phyloP scores from a whole-genome alignment of 2,329 filamentous ascomycete species.

The Tympanopsis confertula region DNA sequence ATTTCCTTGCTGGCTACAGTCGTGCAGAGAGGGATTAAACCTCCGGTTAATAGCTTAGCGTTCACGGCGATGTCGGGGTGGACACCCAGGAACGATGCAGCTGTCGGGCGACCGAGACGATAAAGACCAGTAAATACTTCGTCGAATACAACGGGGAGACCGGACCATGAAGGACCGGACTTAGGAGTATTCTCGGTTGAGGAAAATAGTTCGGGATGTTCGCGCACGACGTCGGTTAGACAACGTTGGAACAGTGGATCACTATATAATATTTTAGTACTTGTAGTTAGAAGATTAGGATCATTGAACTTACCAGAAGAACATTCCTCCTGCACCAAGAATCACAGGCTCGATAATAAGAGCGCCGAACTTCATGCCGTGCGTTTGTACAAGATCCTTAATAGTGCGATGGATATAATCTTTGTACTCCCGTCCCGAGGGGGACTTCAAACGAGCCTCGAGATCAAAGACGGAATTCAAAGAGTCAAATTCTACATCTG shows the following conservation, averaged over 20 bases:
- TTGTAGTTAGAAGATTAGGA: neutral
- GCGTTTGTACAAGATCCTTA: conserved; percentile 23
- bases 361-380: conserved; percentile 47
- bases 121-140: conserved; percentile 62
- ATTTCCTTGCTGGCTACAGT: conserved; percentile 50
- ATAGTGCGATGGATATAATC: conserved; percentile 36
- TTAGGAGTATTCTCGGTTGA: conserved; percentile 3
- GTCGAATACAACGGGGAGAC: conserved; percentile 53
- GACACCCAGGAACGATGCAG: conserved; percentile 42
- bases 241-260: conserved; percentile 55
- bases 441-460: conserved; percentile 19
- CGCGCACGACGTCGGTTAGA: conserved; percentile 41
- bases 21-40: conserved; percentile 48
- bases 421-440: conserved; percentile 28
- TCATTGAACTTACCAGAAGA: conserved; percentile 36
- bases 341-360: conserved; percentile 55
- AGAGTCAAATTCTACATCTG: conserved; percentile 21
- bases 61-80: conserved; percentile 53
- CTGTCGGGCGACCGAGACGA: conserved; percentile 46
- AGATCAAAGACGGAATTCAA: conserved; percentile 38
- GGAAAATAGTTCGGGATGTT: conserved; percentile 29
- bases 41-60: conserved; percentile 56
- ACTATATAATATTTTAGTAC: conserved; percentile 15
- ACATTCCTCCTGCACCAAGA: conserved; percentile 57
- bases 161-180: conserved; percentile 32